Evolutionary conservation across 805 yeast genomes (phyloP).

Genomic region (Zygosaccharomyces lentus): DNA sequence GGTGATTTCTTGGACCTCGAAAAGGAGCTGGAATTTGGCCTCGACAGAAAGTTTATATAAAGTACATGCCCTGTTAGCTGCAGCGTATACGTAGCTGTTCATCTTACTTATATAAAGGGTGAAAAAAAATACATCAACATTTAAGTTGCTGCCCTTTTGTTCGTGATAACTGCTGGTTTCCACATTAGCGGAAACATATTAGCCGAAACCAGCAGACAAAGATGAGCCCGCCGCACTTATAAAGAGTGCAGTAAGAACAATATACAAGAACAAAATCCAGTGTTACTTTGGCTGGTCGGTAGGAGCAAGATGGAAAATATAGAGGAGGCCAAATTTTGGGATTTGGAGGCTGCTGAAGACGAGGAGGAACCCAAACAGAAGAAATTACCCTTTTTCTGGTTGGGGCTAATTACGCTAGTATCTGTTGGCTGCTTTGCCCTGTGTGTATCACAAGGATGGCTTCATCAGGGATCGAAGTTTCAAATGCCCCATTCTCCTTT

Average conservation of each 20-base stretch:
- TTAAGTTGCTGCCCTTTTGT: neutral
- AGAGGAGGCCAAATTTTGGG: neutral
- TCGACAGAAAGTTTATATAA: constrained; percentile 46
- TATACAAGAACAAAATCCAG: too few relatives aligned
- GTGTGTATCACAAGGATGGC: neutral
- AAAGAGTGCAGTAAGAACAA: too few relatives aligned
- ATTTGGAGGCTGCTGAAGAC: neutral
- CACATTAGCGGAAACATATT: too few relatives aligned
- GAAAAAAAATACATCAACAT: neutral
- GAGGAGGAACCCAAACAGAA: neutral
- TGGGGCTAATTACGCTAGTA: neutral
- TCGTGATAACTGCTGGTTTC: neutral
- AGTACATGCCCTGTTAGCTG: neutral
- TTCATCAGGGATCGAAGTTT: neutral
- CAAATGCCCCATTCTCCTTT: constrained; percentile 14
- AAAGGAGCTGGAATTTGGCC: constrained; percentile 62
- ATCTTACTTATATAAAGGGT: neutral
- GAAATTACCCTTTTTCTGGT: neutral
- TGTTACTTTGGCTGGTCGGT: too few relatives aligned
- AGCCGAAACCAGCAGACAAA: too few relatives aligned
- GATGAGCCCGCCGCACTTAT: too few relatives aligned
- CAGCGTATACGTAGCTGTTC: neutral
- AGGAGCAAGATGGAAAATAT: neutral
- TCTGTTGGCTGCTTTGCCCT: neutral
- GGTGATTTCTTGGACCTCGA: constrained; percentile 47